These are phyloP conservation scores for Paecilomyces sp. DNA, from an alignment of 2,329 filamentous ascomycete species.

Conservation along the genomic window DNA sequence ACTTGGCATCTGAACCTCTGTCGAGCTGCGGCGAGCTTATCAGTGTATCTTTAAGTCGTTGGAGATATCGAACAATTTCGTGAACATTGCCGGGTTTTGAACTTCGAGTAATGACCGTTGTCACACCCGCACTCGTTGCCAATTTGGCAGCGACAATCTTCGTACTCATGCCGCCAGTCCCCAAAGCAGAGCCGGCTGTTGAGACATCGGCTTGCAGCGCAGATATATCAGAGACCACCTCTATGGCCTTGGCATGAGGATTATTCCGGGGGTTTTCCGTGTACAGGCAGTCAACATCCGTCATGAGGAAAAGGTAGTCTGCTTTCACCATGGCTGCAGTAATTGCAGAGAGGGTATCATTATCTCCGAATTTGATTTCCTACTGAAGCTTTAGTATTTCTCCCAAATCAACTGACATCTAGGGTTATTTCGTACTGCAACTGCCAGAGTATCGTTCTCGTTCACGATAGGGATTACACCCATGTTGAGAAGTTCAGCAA, in stretches of 20 bases:
- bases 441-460: constrained; percentile 94
- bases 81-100: constrained; percentile 90
- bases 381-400: constrained; percentile 8
- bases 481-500: constrained; percentile 83
- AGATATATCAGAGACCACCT: constrained; percentile 84
- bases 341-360: constrained; percentile 93
- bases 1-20: constrained; percentile 12
- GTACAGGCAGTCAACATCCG: constrained; percentile 95
- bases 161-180: constrained; percentile 94
- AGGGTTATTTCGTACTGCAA: constrained; percentile 49
- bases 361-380: constrained; percentile 99
- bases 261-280: constrained; percentile 87
- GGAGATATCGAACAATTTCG: constrained; percentile 75
- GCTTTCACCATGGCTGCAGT: constrained; percentile 96
- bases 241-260: constrained; percentile 80
- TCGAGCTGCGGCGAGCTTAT: constrained; percentile 7
- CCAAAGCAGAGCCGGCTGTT: constrained; percentile 76
- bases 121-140: constrained; percentile 89
- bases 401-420: background rate
- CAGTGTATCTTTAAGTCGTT: constrained; percentile 46
- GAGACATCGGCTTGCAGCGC: constrained; percentile 83
- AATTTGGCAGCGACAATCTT: constrained; percentile 92
- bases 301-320: constrained; percentile 96
- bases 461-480: constrained; percentile 98
- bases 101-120: constrained; percentile 88